Evolutionary conservation across 1,139 yeast genomes (phyloP), one percentile per base, ranked within the genome.

Genomic region (Arxiozyma telluris): DNA sequence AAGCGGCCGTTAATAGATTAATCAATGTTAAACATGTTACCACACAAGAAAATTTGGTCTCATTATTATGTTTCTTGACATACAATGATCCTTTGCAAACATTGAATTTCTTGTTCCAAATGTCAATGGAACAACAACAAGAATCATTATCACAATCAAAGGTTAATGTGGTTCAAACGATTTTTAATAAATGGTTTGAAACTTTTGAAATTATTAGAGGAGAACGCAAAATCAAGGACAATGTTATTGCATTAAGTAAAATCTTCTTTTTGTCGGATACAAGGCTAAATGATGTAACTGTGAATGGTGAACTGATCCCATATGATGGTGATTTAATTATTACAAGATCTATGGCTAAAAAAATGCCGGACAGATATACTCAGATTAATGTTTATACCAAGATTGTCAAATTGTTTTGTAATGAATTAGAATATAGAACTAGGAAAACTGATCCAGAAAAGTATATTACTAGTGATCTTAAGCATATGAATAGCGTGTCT

Each of bases 201-300:
- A 80, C 90, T 1, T 91, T 87, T 69, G 94, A 87, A 62, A 82
- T 85, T 1, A 78, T 91, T 48, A 75, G 94, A 56, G 97, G 97
- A 0, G 83, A 79, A 57, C 87, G 83, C 44, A 82, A 81, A 57
- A 88, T 91, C 54, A 77, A 79, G 58, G 82, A 81, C 55, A 87
- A 87, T 64, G 79, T 88, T 5, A 67, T 80, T 45, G 96, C 97
- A 0, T 73, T 93, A 48, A 81, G 82, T 30, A 79, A 80, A 55
- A 72, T 91, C 0, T 89, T 77, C 60, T 73, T 81, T 27, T 71
- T 84, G 22, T 73, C 78, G 34, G 91, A 87, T 59, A 64, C 74
- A 1, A 70, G 83, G 41, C 68, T 87, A 9, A 74, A 76, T 50
- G 60, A 67, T 1, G 67, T 88, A 9, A 58, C 72, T 12, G 96